Conservation (phyloP, 139 green algal species). For the Gonium pectorale region DNA sequence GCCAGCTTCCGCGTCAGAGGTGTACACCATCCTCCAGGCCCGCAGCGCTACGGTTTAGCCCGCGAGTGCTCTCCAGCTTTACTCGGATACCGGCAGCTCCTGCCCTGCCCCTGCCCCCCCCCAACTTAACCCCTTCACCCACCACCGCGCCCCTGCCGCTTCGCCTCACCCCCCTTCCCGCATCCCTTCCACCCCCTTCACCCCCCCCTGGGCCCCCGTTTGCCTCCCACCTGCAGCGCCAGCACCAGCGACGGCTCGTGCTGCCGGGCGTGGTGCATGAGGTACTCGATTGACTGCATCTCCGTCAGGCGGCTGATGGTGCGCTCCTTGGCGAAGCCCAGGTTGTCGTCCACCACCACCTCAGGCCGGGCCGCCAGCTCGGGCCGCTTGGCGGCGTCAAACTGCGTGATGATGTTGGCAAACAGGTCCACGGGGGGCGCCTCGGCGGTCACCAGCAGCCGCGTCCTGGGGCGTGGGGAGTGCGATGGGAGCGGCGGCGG, state of each 20-base stretch:
- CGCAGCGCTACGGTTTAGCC: no score
- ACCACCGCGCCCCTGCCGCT: no score
- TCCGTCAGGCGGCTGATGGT: conserved; percentile 91
- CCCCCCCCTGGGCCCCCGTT: no score
- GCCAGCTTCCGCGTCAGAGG: no score
- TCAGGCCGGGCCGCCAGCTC: conserved; percentile 29
- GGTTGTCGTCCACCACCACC: conserved; percentile 84
- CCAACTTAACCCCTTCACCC: no score
- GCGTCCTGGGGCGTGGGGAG: conserved; percentile 59
- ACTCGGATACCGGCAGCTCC: no score
- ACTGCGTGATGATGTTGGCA: conserved; percentile 82
- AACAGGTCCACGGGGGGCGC: conserved; percentile 88
- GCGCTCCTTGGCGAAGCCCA: conserved; percentile 95
- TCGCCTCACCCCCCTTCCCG: no score
- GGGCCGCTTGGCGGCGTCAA: conserved; percentile 44
- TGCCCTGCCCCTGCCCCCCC: no score
- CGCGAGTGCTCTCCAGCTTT: no score
- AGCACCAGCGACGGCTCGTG: conserved; percentile 83
- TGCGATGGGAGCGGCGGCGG: not conserved
- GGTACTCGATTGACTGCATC: conserved; percentile 92
- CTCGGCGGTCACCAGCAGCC: conserved; percentile 87
- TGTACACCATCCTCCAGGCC: no score
- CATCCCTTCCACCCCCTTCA: not conserved
- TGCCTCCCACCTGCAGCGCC: conserved; percentile 73
- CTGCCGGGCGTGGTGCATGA: conserved; percentile 77